Conservation (phyloP, 768 basidiomycete genomes). For the Crepidotus variabilis region DNA sequence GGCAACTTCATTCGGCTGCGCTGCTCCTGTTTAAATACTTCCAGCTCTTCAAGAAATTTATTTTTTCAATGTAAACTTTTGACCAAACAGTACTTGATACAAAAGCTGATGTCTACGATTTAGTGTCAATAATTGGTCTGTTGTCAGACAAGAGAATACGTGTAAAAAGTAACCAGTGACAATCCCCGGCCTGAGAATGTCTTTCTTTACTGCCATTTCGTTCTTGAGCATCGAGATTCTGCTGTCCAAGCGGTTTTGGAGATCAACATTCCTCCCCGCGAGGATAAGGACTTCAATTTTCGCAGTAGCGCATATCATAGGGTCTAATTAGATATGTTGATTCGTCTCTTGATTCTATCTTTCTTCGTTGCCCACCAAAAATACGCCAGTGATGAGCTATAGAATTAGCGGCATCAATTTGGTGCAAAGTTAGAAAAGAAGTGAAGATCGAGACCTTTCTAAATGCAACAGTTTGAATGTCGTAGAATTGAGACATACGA, state of each 20-base stretch:
- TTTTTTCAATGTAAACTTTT: background rate
- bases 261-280: slow-evolving; percentile 52
- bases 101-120: no score
- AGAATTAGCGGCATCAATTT: no score
- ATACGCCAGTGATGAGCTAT: no score
- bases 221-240: slow-evolving; percentile 65
- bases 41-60: background rate
- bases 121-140: no score
- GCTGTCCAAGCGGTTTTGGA: slow-evolving; percentile 67
- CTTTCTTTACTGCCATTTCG: slow-evolving; percentile 63
- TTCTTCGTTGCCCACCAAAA: no score
- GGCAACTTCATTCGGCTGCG: slow-evolving; percentile 54
- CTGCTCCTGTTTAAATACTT: slow-evolving; percentile 33
- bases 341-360: background rate
- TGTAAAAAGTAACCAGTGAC: background rate
- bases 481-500: no score
- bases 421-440: no score
- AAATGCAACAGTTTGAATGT: no score
- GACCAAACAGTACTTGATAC: no score
- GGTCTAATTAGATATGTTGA: slow-evolving; percentile 45
- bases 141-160: no score
- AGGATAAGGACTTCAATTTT: slow-evolving; percentile 47
- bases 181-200: slow-evolving; percentile 38
- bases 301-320: slow-evolving; percentile 42
- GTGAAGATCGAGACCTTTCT: no score